Conservation (phyloP, 257 asterid species). For the Cynanchum wilfordii region DNA sequence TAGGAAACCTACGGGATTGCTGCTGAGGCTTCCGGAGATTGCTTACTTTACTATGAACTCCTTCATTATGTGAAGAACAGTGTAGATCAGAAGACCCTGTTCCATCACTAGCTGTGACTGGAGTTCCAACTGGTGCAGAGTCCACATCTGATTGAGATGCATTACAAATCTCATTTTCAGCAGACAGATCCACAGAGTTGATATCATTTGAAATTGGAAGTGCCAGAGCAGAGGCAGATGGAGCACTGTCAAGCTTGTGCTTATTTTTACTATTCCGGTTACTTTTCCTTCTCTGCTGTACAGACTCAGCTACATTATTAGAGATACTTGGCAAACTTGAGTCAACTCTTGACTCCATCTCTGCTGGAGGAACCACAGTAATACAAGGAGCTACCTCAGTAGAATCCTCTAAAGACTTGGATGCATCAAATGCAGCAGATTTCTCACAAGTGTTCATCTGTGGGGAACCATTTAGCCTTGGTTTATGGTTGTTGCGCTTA, state of each 20-base stretch:
- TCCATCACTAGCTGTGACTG: constrained; percentile 29
- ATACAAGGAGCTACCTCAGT: constrained; percentile 22
- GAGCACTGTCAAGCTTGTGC: constrained; percentile 47
- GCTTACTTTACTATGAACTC: constrained; percentile 41
- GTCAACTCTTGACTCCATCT: constrained; percentile 28
- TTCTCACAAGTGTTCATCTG: constrained; percentile 41
- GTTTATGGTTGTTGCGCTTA: constrained; percentile 50
- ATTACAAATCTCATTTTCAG: constrained; percentile 34
- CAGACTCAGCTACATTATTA: constrained; percentile 32
- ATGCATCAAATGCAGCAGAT: constrained; percentile 20
- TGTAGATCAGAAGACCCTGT: constrained; percentile 32
- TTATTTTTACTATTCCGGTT: constrained; percentile 49
- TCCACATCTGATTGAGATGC: constrained; percentile 34
- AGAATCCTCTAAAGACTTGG: constrained; percentile 33
- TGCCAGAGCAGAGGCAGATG: constrained; percentile 28
- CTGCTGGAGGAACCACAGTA: constrained; percentile 33
- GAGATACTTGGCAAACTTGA: constrained; percentile 30
- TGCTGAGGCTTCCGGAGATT: constrained; percentile 60
- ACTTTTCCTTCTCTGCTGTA: constrained; percentile 53
- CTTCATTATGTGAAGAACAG: constrained; percentile 44
- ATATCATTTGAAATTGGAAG: constrained; percentile 24
- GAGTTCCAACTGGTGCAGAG: constrained; percentile 28
- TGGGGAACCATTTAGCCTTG: constrained; percentile 39
- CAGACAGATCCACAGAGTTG: constrained; percentile 26
- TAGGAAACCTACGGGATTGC: constrained; percentile 42